Evolutionary conservation across 2,329 filamentous ascomycete genomes (phyloP), one percentile per base, ranked within the genome.

Genomic region (Penicillium sumatraense): DNA sequence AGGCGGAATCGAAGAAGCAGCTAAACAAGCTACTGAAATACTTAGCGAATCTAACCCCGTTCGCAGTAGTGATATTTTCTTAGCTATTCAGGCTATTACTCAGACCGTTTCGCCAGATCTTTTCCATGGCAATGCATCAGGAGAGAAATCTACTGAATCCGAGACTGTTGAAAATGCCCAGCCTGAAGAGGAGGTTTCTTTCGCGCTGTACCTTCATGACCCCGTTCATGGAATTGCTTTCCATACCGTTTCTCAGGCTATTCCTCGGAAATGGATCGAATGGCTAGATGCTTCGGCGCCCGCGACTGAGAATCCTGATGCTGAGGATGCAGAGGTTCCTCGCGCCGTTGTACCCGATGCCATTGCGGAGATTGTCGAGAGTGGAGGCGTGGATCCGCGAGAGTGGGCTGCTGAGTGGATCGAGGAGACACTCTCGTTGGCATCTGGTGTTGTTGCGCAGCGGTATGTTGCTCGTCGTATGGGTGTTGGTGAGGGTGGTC

Each of bases 341-440:
- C 70, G 56, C 31, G 58, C 67, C 6, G 60, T 68, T 2, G 75
- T 93, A 29, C 93, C 95, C 0, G 89, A 91, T 24, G 91, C 93
- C 68, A 97, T 99, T 66, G 83, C 85, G 20, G 90, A 93, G 62
- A 96, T 98, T 60, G 86, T 99, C 47, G 79, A 84, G 53, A 80
- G 76, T 49, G 86, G 86, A 14, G 86, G 86, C 9, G 91, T 98
- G 2, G 95, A 99, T 69, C 95, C 95, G 0, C 83, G 95, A 54
- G 95, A 99, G 74, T 99, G 95, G 95, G 90, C 96, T 33, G 89
- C 93, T 3, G 95, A 98, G 75, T 99, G 95, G 95, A 84, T 99
- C 44, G 93, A 98, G 77, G 93, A 98, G 77, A 79, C 87, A 0
- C 81, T 99, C 27, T 86, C 81, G 36, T 79, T 98, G 46, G 85